Evolutionary conservation across 352 stramenopile species (phyloP).

Genomic region (Phytophthora crassamura): DNA sequence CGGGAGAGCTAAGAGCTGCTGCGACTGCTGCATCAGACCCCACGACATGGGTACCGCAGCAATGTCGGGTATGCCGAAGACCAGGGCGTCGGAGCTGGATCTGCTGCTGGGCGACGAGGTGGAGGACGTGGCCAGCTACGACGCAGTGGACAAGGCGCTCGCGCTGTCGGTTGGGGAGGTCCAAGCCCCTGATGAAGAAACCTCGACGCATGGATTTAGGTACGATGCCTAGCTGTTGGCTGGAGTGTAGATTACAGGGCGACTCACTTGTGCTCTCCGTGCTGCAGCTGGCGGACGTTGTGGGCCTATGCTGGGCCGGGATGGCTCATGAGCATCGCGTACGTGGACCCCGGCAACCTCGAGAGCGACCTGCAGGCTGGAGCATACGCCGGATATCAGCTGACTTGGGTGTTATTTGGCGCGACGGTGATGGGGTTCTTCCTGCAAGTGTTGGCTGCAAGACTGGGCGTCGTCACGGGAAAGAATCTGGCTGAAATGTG

Average conservation of each 20-base stretch:
- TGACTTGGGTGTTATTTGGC: conserved; percentile 93
- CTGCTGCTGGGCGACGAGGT: conserved; percentile 39
- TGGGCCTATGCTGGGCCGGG: conserved; percentile 86
- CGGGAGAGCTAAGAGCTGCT: too few species aligned
- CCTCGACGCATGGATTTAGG: conserved; percentile 35
- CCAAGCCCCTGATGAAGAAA: conserved; percentile 53
- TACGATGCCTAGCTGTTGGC: conserved; percentile 31
- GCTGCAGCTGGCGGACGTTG: conserved; percentile 67
- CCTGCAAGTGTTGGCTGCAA: conserved; percentile 92
- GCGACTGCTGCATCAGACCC: too few species aligned
- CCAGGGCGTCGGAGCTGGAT: conserved; percentile 37
- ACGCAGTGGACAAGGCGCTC: conserved; percentile 61
- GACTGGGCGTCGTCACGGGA: conserved; percentile 93
- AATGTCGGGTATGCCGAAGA: conserved; percentile 20
- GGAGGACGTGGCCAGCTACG: conserved; percentile 40
- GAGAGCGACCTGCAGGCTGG: conserved; percentile 95
- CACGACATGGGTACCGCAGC: conserved; percentile 18
- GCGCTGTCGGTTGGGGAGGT: conserved; percentile 61
- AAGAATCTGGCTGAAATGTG: conserved; percentile 92
- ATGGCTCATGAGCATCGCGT: conserved; percentile 95
- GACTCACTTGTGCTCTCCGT: background rate
- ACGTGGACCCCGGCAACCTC: conserved; percentile 96
- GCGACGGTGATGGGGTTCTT: conserved; percentile 93
- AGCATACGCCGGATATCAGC: conserved; percentile 88
- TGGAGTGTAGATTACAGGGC: background rate